A percentile compares a stretch with the other conserved stretches of the same genome.
Conservation (phyloP, 139 green algal genomes). For the Volvox reticuliferus region DNA sequence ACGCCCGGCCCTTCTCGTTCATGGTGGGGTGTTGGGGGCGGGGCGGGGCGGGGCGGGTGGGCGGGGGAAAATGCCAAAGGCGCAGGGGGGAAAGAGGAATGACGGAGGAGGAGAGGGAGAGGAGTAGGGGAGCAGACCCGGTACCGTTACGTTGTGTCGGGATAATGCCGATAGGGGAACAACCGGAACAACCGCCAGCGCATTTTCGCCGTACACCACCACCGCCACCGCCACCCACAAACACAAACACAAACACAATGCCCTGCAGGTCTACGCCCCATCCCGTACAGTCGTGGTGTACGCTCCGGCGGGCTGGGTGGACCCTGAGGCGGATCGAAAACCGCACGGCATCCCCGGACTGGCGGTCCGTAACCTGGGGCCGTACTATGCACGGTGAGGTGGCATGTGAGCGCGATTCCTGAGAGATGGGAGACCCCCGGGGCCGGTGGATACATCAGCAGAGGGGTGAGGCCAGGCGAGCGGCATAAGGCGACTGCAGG, state of each 20-base stretch:
- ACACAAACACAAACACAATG: background rate
- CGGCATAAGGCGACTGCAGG: too few relatives aligned
- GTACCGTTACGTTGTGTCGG: too few relatives aligned
- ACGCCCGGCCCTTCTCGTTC: conserved; percentile 82
- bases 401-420: background rate
- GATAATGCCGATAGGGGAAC: too few relatives aligned
- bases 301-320: conserved; percentile 78
- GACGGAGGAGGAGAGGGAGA: background rate
- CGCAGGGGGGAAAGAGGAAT: background rate
- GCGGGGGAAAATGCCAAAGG: background rate
- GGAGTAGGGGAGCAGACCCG: background rate
- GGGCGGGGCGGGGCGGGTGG: background rate
- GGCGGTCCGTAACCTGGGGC: conserved; percentile 81
- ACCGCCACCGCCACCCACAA: background rate
- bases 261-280: conserved; percentile 75
- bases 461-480: too few relatives aligned
- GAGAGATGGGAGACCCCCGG: too few relatives aligned
- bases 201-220: too few relatives aligned
- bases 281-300: conserved; percentile 88
- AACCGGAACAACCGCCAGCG: too few relatives aligned
- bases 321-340: conserved; percentile 77
- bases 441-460: too few relatives aligned
- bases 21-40: background rate
- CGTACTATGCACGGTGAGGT: conserved; percentile 52
- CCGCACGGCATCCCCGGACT: conserved; percentile 84